Percentiles rank a stretch among this genome's conserved stretches.
Conservation (phyloP, 139 green algal genomes). For the Tetraselmis striata region DNA sequence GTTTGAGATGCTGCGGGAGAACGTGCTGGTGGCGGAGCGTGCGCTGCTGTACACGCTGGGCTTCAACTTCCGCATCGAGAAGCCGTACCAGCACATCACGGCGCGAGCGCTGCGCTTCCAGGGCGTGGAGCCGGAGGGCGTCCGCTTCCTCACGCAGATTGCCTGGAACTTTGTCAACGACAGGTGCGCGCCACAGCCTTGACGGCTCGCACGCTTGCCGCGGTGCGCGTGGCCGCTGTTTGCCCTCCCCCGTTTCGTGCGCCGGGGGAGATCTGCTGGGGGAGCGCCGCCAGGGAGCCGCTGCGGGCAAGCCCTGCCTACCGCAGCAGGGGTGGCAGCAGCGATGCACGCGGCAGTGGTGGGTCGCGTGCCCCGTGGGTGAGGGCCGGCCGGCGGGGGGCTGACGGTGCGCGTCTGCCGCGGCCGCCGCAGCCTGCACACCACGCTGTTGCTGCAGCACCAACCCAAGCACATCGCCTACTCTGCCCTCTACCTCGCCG, state of each 20-base stretch:
- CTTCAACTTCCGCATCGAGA: constrained; percentile 20
- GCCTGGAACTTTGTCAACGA: neutral
- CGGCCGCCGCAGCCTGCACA: neutral
- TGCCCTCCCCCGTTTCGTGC: too few species aligned
- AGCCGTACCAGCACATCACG: constrained; percentile 2
- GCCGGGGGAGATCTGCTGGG: too few species aligned
- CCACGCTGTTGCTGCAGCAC: neutral
- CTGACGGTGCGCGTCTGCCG: too few species aligned
- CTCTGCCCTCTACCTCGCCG: neutral
- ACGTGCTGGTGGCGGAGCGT: constrained; percentile 31
- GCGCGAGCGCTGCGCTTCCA: neutral
- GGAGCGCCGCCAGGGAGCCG: too few species aligned
- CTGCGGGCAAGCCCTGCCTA: too few species aligned
- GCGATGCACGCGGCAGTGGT: too few species aligned
- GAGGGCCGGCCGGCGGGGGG: too few species aligned
- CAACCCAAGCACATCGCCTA: neutral
- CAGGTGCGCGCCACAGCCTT: too few species aligned
- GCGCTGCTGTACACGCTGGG: constrained; percentile 36
- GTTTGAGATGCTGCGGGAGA: constrained; percentile 10
- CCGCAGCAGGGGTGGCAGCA: too few species aligned
- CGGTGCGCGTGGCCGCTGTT: too few species aligned
- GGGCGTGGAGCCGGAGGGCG: neutral
- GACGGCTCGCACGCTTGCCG: too few species aligned
- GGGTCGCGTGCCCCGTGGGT: too few species aligned
- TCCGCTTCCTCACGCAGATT: neutral